Conservation (phyloP, 2,329 filamentous ascomycete genomes). For the Venturia oleaginea region DNA sequence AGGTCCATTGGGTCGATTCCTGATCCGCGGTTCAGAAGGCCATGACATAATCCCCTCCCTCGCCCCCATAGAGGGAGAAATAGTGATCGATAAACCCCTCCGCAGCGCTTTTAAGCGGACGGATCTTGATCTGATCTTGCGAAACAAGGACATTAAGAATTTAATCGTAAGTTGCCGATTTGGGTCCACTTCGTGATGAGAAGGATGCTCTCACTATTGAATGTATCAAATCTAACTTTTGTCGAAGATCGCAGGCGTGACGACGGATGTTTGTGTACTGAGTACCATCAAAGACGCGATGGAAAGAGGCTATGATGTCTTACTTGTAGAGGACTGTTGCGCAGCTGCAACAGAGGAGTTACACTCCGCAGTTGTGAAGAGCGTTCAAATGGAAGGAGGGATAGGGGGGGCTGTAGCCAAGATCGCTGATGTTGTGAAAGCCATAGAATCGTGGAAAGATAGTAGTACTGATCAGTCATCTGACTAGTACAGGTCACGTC, state of each 20-base stretch:
- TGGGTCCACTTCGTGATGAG: no score
- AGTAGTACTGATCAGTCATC: not conserved
- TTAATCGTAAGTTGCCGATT: slow-evolving; percentile 27
- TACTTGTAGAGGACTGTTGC: slow-evolving; percentile 42
- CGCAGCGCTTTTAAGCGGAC: slow-evolving; percentile 53
- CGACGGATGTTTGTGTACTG: slow-evolving; percentile 47
- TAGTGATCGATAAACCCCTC: slow-evolving; percentile 49
- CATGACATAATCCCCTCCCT: slow-evolving; percentile 48
- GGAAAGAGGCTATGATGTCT: slow-evolving; percentile 46
- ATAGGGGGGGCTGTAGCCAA: slow-evolving; percentile 21
- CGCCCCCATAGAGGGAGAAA: slow-evolving; percentile 40
- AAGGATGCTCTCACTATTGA: no score
- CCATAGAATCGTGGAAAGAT: not conserved
- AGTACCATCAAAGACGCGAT: slow-evolving; percentile 48
- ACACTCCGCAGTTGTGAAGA: slow-evolving; percentile 34
- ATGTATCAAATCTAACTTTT: no score
- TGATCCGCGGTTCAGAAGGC: slow-evolving; percentile 45
- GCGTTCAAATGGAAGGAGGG: slow-evolving; percentile 35
- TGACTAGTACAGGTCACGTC: not conserved
- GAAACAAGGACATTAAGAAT: slow-evolving; percentile 43
- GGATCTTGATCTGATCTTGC: slow-evolving; percentile 43
- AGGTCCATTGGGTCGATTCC: slow-evolving; percentile 43
- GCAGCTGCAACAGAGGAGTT: slow-evolving; percentile 34
- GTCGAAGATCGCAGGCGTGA: slow-evolving; percentile 39
- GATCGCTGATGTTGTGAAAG: slow-evolving; percentile 15